phyloP scores from a whole-genome alignment of 805 yeast species.

The Millerozyma miso region DNA sequence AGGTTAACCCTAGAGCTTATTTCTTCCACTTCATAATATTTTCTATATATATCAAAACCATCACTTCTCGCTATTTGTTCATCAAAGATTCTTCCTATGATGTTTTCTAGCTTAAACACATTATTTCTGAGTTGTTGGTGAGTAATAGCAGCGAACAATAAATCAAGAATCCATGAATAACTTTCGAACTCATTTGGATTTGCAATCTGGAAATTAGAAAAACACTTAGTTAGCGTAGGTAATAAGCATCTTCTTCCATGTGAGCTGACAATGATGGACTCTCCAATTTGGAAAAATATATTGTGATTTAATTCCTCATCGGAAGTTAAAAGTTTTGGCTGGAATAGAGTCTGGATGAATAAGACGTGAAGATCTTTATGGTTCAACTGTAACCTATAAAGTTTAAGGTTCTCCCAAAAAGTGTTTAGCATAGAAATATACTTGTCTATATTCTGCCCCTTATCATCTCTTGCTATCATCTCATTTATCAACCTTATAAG shows the following conservation, averaged over 20 bases:
- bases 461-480: conserved; percentile 8
- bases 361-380: conserved; percentile 61
- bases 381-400: conserved; percentile 57
- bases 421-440: conserved; percentile 32
- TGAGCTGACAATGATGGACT: conserved; percentile 44
- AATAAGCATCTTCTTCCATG: conserved; percentile 64
- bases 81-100: conserved; percentile 54
- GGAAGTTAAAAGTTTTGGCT: conserved; percentile 32
- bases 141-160: conserved; percentile 44
- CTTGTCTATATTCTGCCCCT: conserved; percentile 6
- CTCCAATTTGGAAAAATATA: conserved; percentile 30
- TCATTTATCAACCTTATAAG: conserved; percentile 16
- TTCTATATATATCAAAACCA: conserved; percentile 32
- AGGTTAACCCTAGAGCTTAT: conserved; percentile 48
- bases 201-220: conserved; percentile 42
- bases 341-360: conserved; percentile 49
- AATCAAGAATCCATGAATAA: conserved; percentile 46
- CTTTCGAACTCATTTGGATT: conserved; percentile 32
- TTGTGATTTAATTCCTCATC: conserved; percentile 16
- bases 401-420: conserved; percentile 57
- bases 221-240: conserved; percentile 49
- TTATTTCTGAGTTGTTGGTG: conserved; percentile 53
- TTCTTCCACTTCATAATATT: conserved; percentile 57
- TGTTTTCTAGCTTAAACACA: conserved; percentile 55
- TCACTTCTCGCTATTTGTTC: conserved; percentile 26